phyloP scores from a whole-genome alignment of 1,139 yeast genomes.

The Geotrichum histeridarum region DNA sequence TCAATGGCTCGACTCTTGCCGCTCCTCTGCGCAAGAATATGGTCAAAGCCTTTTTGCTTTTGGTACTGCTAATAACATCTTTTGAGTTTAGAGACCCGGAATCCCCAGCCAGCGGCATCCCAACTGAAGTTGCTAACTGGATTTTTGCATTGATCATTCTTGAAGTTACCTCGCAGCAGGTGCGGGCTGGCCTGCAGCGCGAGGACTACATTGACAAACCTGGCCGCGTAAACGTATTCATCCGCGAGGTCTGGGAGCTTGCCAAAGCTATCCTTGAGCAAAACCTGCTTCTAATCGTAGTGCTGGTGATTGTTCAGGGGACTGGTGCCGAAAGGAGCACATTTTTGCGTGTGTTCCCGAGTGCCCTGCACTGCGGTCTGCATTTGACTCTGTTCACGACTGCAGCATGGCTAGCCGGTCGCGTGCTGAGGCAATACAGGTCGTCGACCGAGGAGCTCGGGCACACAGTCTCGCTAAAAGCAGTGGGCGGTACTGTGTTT shows the following conservation, averaged over 20 bases:
- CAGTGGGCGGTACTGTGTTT: neutral
- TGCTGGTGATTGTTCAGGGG: neutral
- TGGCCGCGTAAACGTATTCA: neutral
- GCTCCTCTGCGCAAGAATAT: neutral
- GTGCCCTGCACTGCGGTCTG: neutral
- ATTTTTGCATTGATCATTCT: neutral
- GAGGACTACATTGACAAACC: neutral
- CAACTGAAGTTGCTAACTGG: slow-evolving; percentile 6
- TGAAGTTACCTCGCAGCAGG: neutral
- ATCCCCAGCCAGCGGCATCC: neutral
- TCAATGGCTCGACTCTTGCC: too few relatives aligned
- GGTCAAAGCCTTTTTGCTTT: neutral
- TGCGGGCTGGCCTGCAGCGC: neutral
- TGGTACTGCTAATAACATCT: neutral
- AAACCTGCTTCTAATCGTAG: neutral
- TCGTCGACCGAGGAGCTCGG: neutral
- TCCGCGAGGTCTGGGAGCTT: neutral
- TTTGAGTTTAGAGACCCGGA: neutral
- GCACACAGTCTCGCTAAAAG: neutral
- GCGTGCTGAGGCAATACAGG: slow-evolving; percentile 1
- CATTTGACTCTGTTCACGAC: slow-evolving; percentile 1
- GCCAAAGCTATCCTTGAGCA: neutral
- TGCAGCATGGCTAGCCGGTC: slow-evolving; percentile 4
- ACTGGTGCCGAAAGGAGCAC: neutral
- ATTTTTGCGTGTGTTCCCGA: neutral